A percentile compares a stretch with the other conserved stretches of the same genome.
Conservation (phyloP, 225 moss, liverwort and hornwort species). For the Neckera pumila region DNA sequence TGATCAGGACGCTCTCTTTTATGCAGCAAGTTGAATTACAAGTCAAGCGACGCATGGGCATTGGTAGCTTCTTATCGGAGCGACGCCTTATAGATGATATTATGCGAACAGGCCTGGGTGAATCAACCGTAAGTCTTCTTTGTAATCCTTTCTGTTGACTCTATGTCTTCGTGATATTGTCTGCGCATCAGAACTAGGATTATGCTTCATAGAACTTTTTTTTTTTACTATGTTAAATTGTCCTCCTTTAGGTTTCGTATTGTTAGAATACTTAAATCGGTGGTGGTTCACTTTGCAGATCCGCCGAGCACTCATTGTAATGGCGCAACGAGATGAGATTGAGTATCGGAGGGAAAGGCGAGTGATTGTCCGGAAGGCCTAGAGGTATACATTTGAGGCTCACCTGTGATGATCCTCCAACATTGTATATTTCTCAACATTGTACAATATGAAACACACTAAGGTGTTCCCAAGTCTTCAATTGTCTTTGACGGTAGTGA, state of each 20-base stretch:
- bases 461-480: not conserved
- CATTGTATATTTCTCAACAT: not conserved
- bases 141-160: not conserved
- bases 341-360: conserved; percentile 54
- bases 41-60: conserved; percentile 80
- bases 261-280: not conserved
- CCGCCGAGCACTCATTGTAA: conserved; percentile 50
- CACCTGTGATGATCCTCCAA: not conserved
- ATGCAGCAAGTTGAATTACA: conserved; percentile 87
- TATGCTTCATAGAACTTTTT: not conserved
- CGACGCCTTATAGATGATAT: conserved; percentile 70
- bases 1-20: not conserved
- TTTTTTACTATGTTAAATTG: not conserved
- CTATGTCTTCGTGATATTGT: not conserved
- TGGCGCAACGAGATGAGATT: conserved; percentile 64
- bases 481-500: not conserved
- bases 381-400: not conserved
- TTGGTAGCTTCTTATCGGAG: conserved; percentile 82
- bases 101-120: conserved; percentile 80
- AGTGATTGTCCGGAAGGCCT: conserved; percentile 45
- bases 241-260: not conserved
- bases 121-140: conserved; percentile 49
- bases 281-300: conserved; percentile 2
- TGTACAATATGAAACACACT: not conserved
- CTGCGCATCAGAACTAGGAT: not conserved